A percentile compares a stretch with the other conserved stretches of the same genome.
These are phyloP conservation scores for Austroboletus rostrupii DNA, from an alignment of 1,284 basidiomycete species.

Conservation along the genomic window DNA sequence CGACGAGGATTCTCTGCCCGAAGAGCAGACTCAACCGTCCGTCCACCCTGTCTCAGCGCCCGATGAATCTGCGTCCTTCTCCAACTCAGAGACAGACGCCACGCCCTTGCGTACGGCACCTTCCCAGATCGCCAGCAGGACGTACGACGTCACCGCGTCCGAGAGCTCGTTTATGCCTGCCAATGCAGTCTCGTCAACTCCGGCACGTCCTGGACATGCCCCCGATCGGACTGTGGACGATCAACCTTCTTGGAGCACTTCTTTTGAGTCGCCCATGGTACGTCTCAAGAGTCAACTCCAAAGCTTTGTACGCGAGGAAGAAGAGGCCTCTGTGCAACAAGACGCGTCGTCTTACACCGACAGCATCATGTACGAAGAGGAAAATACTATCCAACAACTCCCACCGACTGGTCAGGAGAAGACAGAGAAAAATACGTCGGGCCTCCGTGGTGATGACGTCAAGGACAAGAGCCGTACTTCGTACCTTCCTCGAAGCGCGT, in stretches of 20 bases:
- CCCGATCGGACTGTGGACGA: constrained; percentile 42
- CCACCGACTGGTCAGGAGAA: constrained; percentile 42
- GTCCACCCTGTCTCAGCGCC: neutral
- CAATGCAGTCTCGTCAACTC: constrained; percentile 71
- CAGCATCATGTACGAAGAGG: constrained; percentile 33
- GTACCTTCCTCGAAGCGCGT: constrained; percentile 30
- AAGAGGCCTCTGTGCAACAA: constrained; percentile 12
- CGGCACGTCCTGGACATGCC: constrained; percentile 45
- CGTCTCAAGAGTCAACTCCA: constrained; percentile 67
- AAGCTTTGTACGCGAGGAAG: constrained; percentile 48
- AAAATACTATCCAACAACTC: constrained; percentile 28
- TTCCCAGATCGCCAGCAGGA: constrained; percentile 16
- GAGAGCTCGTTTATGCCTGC: constrained; percentile 69
- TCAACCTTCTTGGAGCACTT: constrained; percentile 59
- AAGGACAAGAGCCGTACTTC: constrained; percentile 43
- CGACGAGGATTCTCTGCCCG: constrained; percentile 55
- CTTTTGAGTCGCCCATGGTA: constrained; percentile 73
- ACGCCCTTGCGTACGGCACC: constrained; percentile 17
- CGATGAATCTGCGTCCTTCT: constrained; percentile 13
- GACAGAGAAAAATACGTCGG: constrained; percentile 36
- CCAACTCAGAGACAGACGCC: constrained; percentile 12
- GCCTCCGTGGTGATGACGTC: constrained; percentile 47
- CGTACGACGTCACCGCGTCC: constrained; percentile 45
- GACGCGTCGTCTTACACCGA: constrained; percentile 21
- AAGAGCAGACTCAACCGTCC: constrained; percentile 39